Evolutionary conservation across 768 basidiomycete species (phyloP), one percentile per base, ranked within the genome.

Genomic region (Antrodiella citrinella): DNA sequence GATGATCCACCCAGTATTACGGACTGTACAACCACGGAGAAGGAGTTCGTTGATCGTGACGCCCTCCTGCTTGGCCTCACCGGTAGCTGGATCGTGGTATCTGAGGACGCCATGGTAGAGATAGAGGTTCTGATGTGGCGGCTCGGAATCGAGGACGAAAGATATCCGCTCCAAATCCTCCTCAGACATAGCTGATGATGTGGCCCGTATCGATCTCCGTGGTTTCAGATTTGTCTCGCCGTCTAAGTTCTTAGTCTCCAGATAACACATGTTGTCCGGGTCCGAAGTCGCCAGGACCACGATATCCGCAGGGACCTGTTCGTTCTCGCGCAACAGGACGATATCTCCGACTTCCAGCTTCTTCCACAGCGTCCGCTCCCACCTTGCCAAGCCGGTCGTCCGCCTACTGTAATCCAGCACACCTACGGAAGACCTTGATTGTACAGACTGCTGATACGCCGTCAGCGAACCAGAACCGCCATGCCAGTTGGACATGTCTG

Each of bases 341-440:
- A 97, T 68, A 62, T 98, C 95, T n/a, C 95, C 95, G 10, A 97
- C 93, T 62, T 96, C 93, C 41, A 98, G 75, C 73, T 98, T 97
- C 75, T 98, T 97, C 95, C 95, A 98, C 1, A 98, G 70, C 12
- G 95, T 98, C 49, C 95, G 74, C 62, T 97, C 93, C 95, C 95
- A 98, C 22, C 76, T 74, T 2, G 91, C 84, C 3, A 82, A 78
- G 0, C 91, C 91, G 2, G 72, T 72, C 2, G 77, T 68, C 30
- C 78, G 80, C 44, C 80, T 80, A 44, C 69, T 72, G 78, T 83
- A 92, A 62, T 95, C 86, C n/a, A 96, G 71, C 24, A 92, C 91
- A 11, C 91, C 88, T 4, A 75, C 55, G 20, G 75, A 78, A 11
- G 77, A 69, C 3, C 74, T 76, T 13, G 80, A 80, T 41, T 71